A percentile compares a stretch with the other conserved stretches of the same genome.
These are phyloP conservation scores for Podosphaera leucotricha DNA, from an alignment of 2,329 filamentous ascomycete genomes.

Conservation along the genomic window DNA sequence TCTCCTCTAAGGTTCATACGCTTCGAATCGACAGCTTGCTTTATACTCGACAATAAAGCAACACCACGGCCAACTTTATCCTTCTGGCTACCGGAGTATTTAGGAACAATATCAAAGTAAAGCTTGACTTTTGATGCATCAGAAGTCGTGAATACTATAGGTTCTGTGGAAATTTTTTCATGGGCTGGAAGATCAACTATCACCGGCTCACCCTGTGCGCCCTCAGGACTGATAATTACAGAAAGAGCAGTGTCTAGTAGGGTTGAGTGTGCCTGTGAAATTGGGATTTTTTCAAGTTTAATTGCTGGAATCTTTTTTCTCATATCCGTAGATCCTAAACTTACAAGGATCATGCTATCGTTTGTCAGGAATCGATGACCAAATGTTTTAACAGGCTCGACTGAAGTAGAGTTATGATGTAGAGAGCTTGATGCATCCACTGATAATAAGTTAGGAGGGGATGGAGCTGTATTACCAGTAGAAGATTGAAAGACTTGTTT, in stretches of 20 bases:
- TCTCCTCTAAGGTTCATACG: conserved; percentile 86
- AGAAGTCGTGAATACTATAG: conserved; percentile 64
- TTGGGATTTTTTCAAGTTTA: conserved; percentile 65
- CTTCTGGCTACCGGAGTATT: conserved; percentile 75
- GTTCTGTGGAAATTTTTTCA: conserved; percentile 81
- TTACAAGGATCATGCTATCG: conserved; percentile 75
- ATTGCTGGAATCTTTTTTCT: conserved; percentile 62
- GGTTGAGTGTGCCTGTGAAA: conserved; percentile 71
- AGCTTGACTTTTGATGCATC: conserved; percentile 68
- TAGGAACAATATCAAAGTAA: conserved; percentile 85
- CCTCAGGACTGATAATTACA: conserved; percentile 66
- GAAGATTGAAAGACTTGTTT: conserved; percentile 13
- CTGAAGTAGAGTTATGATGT: conserved; percentile 22
- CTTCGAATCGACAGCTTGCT: conserved; percentile 58
- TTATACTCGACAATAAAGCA: conserved; percentile 67
- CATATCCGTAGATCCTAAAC: conserved; percentile 83
- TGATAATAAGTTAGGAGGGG: conserved; percentile 31
- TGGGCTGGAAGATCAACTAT: conserved; percentile 84
- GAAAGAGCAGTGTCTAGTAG: conserved; percentile 88
- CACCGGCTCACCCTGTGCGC: conserved; percentile 65
- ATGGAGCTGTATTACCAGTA: conserved; percentile 9
- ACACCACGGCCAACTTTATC: conserved; percentile 76
- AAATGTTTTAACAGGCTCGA: conserved; percentile 79
- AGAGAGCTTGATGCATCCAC: conserved; percentile 33
- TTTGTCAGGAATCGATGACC: conserved; percentile 85